Evolutionary conservation across 192 early-diverging fungal species (phyloP).

Genomic region (Mortierella antarctica): DNA sequence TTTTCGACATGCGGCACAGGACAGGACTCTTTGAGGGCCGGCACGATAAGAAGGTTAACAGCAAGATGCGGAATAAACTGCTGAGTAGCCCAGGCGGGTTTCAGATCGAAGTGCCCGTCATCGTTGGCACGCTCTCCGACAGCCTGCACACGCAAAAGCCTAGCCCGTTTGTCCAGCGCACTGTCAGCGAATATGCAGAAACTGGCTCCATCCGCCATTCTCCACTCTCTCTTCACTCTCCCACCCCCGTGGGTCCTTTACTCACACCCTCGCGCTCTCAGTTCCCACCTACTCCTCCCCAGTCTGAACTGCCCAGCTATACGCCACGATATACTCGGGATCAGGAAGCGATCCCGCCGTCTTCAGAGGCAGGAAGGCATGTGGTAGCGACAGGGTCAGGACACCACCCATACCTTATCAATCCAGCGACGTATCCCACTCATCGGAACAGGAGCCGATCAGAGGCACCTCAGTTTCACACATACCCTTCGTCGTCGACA

Average conservation of each 20-base stretch:
- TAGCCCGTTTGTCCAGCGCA: background rate
- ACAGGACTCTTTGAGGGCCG: conserved; percentile 15
- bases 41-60: conserved; percentile 8
- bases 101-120: conserved; percentile 19
- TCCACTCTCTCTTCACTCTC: background rate
- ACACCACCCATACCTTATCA: too few relatives aligned
- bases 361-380: too few relatives aligned
- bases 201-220: background rate
- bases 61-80: conserved; percentile 5
- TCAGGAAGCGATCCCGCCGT: too few relatives aligned
- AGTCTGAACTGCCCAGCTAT: background rate
- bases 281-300: background rate
- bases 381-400: too few relatives aligned
- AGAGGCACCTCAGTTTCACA: background rate
- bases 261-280: background rate
- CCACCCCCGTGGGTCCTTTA: background rate
- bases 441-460: background rate
- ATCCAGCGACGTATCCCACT: background rate
- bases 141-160: conserved; percentile 1
- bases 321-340: background rate
- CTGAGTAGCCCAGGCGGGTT: conserved; percentile 27
- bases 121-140: conserved; percentile 35
- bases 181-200: background rate
- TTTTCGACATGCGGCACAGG: conserved; percentile 35
- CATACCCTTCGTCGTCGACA: background rate